A percentile compares a stretch with the other conserved stretches of the same genome.
Evolutionary conservation across 306 rosid species (phyloP).

Genomic region (Luffa aegyptiaca): DNA sequence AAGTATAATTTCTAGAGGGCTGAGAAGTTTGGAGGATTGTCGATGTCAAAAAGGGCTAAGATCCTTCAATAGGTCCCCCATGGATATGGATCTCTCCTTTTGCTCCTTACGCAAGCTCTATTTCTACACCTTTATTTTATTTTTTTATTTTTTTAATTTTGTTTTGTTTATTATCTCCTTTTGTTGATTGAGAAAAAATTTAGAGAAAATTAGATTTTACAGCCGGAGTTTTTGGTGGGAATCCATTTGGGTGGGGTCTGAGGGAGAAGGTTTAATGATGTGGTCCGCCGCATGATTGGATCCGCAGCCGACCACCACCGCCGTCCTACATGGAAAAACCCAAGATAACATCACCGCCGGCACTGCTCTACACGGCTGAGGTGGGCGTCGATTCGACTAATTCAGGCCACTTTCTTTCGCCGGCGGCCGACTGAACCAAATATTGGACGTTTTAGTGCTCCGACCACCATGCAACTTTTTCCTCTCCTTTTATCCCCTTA

Average conservation of each 20-base stretch:
- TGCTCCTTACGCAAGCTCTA: slow-evolving; percentile 44
- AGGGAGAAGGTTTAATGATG: slow-evolving; percentile 33
- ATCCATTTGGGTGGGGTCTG: slow-evolving; percentile 24
- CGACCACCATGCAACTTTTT: not conserved
- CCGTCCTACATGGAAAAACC: slow-evolving; percentile 38
- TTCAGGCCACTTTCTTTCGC: not conserved
- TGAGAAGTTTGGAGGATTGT: slow-evolving; percentile 40
- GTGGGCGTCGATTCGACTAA: not conserved
- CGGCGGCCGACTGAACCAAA: not conserved
- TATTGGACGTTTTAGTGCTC: not conserved
- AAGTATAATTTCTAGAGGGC: not conserved
- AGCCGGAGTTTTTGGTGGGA: slow-evolving; percentile 25
- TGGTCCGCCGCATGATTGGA: slow-evolving; percentile 57
- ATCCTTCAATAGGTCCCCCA: slow-evolving; percentile 44
- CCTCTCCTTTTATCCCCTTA: not conserved
- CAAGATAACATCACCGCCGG: slow-evolving; percentile 25
- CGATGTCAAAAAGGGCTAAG: slow-evolving; percentile 39
- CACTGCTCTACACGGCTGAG: not conserved
- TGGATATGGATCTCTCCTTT: slow-evolving; percentile 56
- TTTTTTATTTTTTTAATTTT: not conserved
- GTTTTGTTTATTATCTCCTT: not conserved
- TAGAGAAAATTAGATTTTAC: not conserved
- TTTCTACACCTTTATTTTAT: not conserved
- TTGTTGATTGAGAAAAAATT: not conserved
- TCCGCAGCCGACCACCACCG: slow-evolving; percentile 61